phyloP scores from a whole-genome alignment of 2,329 filamentous ascomycete genomes.

The Colletotrichum scovillei region DNA sequence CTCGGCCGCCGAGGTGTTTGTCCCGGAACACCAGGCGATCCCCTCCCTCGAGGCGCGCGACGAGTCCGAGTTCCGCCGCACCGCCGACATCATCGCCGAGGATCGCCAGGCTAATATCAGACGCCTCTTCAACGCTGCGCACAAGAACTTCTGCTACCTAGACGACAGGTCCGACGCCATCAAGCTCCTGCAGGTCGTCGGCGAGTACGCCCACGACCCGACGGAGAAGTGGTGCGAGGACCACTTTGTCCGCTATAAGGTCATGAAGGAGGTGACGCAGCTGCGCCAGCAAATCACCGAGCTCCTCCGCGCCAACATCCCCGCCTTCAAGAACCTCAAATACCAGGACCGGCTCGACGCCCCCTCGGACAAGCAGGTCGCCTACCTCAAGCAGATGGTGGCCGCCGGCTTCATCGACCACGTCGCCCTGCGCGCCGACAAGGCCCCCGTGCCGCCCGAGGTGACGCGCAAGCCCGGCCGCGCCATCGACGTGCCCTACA shows the following conservation, averaged over 20 bases:
- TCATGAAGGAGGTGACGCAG: slow-evolving; percentile 86
- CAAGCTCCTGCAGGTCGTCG: slow-evolving; percentile 89
- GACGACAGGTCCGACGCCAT: slow-evolving; percentile 89
- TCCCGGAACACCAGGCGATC: slow-evolving; percentile 83
- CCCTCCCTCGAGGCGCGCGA: slow-evolving; percentile 63
- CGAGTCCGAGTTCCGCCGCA: slow-evolving; percentile 65
- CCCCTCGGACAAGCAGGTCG: slow-evolving; percentile 75
- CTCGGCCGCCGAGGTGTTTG: slow-evolving; percentile 88
- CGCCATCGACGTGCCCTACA: slow-evolving; percentile 92
- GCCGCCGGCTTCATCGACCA: slow-evolving; percentile 95
- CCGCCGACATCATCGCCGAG: slow-evolving; percentile 78
- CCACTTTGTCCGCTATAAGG: slow-evolving; percentile 89
- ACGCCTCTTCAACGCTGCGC: slow-evolving; percentile 74
- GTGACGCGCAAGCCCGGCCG: slow-evolving; percentile 77
- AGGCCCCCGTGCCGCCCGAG: slow-evolving; percentile 79
- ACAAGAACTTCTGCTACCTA: slow-evolving; percentile 81
- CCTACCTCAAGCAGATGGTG: slow-evolving; percentile 88
- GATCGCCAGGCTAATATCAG: slow-evolving; percentile 74
- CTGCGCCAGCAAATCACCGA: slow-evolving; percentile 85
- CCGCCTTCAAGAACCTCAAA: slow-evolving; percentile 68
- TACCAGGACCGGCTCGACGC: slow-evolving; percentile 68
- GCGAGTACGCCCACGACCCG: slow-evolving; percentile 83
- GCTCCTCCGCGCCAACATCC: slow-evolving; percentile 81
- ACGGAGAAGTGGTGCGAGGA: slow-evolving; percentile 80
- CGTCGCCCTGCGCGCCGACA: slow-evolving; percentile 89